Base-by-base conservation (phyloP, 2,329 filamentous ascomycete genomes). In the Aspergillus floridensis region DNA sequence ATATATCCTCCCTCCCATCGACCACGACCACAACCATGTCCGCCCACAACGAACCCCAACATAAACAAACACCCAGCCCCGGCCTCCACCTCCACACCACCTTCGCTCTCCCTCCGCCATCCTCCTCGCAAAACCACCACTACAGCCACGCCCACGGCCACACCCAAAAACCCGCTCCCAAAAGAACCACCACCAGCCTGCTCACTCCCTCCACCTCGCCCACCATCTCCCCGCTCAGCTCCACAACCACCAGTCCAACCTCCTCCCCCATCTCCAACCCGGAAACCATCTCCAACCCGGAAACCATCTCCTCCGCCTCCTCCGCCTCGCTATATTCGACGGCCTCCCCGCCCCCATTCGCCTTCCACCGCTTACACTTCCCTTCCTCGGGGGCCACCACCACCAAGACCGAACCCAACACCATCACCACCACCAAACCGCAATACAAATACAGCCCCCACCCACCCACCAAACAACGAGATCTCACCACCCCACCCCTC, bases 41-140 rank as follows among this genome's bases (percentile, higher is more conserved):
- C 63, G 59, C 41, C 51, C 57, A 56, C 14, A 66, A 66, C 54
- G 59, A 68, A 50, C 4, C 14, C 14, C 47, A 62, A 29, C 53
- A 66, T 12, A 22, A 3, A 22, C 22, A 22, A 22, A 22, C 22
- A 22, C 4, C 22, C 3, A 58, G 64, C 4, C 69, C 71, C 52
- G 66, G 67, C 54, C 69, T 72, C 51, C 68, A 70, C 41, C 64
- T 76, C 29, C 68, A 67, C 60, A 72, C 72, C 46, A 67, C 72
- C 8, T 72, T 74, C 63, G 32, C 32, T 5, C 32, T 35, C 12
- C 32, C 32, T 12, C 63, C 60, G 57, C 60, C 64, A 62, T 56
- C 63, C 48, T 38, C 54, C 19, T 7, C 16, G 16, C 38, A 16
- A 44, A 5, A 44, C 16, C 14, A 41, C 38, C 32, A 35, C 32